These are phyloP conservation scores for Isabelozyma rhagii DNA, from an alignment of 805 yeast species.

Conservation along the genomic window DNA sequence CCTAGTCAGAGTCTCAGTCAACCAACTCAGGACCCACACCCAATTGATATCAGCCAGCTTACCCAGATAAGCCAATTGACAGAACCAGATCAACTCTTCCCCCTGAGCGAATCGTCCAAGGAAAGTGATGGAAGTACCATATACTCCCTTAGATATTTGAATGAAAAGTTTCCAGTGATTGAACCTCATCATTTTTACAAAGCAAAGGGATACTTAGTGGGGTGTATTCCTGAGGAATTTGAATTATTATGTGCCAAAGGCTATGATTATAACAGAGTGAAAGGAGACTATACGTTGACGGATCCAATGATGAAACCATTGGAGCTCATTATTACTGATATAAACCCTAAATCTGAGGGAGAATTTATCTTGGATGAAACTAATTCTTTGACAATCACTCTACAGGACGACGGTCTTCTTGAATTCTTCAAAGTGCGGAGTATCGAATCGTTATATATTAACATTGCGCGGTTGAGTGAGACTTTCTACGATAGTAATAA, in stretches of 20 bases:
- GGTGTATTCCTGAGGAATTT: slow-evolving; percentile 23
- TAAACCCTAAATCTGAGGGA: background rate
- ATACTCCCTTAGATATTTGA: background rate
- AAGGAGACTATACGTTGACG: slow-evolving; percentile 5
- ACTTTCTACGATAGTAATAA: background rate
- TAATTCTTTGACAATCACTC: slow-evolving; percentile 10
- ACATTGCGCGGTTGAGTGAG: background rate
- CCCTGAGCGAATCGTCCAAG: background rate
- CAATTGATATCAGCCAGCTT: background rate
- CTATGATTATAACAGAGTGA: slow-evolving; percentile 8
- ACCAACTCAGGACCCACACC: background rate
- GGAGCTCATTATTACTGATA: slow-evolving; percentile 21
- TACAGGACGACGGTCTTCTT: slow-evolving; percentile 11
- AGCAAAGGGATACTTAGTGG: slow-evolving; percentile 18
- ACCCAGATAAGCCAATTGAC: background rate
- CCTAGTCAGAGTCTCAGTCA: background rate
- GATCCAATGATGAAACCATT: slow-evolving; percentile 25
- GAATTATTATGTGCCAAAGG: slow-evolving; percentile 24
- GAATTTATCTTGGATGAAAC: slow-evolving; percentile 3
- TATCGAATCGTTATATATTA: slow-evolving; percentile 14
- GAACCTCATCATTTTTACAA: slow-evolving; percentile 9
- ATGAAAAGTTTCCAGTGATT: background rate
- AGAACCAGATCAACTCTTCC: background rate
- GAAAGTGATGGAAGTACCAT: background rate
- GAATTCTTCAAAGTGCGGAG: slow-evolving; percentile 7